A percentile compares a stretch with the other conserved stretches of the same genome.
Conservation (phyloP, 805 yeast species). For the Candida taoyuanica region DNA sequence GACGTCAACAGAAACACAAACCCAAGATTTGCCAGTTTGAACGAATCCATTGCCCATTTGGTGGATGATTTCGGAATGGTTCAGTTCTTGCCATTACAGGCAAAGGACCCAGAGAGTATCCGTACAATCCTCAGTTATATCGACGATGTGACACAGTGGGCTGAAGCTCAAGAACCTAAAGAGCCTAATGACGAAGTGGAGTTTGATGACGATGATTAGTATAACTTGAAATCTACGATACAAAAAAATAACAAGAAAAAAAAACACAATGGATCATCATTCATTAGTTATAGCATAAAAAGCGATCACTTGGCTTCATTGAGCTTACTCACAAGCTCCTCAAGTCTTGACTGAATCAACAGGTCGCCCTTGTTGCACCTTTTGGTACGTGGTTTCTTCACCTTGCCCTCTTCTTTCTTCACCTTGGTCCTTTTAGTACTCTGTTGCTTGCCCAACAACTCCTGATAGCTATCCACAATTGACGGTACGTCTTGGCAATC, state of each 20-base stretch:
- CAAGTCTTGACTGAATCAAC: slow-evolving; percentile 22
- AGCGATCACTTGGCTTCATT: slow-evolving; percentile 16
- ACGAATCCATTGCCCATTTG: slow-evolving; percentile 77
- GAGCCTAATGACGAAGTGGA: slow-evolving; percentile 81
- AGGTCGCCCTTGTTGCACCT: slow-evolving; percentile 10
- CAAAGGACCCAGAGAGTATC: slow-evolving; percentile 69
- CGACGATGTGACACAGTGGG: slow-evolving; percentile 98
- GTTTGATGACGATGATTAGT: slow-evolving; percentile 49
- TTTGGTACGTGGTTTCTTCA: slow-evolving; percentile 6
- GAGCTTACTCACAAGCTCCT: slow-evolving; percentile 19
- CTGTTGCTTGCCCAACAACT: slow-evolving; percentile 6
- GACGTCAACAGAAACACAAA: slow-evolving; percentile 46
- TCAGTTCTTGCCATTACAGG: slow-evolving; percentile 86
- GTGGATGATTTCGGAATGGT: slow-evolving; percentile 99
- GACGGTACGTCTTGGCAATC: slow-evolving; percentile 57
- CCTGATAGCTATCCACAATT: slow-evolving; percentile 26
- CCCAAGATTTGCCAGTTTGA: slow-evolving; percentile 65
- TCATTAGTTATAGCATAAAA: neutral
- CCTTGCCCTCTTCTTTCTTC: slow-evolving; percentile 2
- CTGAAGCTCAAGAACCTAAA: slow-evolving; percentile 93
- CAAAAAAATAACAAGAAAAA: neutral
- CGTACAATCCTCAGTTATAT: slow-evolving; percentile 83
- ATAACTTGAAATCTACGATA: too few relatives aligned
- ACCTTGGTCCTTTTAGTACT: slow-evolving; percentile 8
- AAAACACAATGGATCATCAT: neutral